Evolutionary conservation across 2,329 filamentous ascomycete species (phyloP).

Genomic region (Fusarium equiseti): DNA sequence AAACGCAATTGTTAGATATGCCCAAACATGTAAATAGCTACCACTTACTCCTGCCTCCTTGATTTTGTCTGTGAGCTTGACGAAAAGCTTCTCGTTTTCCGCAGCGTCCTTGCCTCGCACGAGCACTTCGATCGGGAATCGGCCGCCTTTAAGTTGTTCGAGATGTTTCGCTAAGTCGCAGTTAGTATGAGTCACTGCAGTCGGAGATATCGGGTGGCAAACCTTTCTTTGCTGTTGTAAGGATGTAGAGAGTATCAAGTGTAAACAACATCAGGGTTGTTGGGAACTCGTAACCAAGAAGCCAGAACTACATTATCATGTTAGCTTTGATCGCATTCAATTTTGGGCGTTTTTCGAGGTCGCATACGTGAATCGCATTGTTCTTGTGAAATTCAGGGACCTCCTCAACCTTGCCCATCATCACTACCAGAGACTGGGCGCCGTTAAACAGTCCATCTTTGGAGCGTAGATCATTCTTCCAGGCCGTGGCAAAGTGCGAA

Average conservation of each 20-base stretch:
- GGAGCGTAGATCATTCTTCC: constrained; percentile 95
- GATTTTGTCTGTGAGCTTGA: constrained; percentile 85
- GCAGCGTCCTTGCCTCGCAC: constrained; percentile 92
- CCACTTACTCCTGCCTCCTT: constrained; percentile 83
- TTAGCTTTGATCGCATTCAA: constrained; percentile 26
- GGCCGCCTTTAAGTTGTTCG: constrained; percentile 90
- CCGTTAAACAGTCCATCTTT: constrained; percentile 88
- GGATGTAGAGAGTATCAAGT: constrained; percentile 85
- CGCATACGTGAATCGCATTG: constrained; percentile 90
- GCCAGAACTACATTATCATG: constrained; percentile 81
- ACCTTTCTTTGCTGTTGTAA: constrained; percentile 99
- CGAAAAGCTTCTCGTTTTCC: constrained; percentile 90
- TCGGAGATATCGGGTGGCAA: constrained; percentile 14
- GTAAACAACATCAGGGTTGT: constrained; percentile 95
- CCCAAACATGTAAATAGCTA: constrained; percentile 6
- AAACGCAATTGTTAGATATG: constrained; percentile 19
- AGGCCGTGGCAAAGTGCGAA: constrained; percentile 85
- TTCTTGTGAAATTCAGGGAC: constrained; percentile 91
- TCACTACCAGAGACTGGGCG: constrained; percentile 85
- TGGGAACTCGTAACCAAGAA: constrained; percentile 98
- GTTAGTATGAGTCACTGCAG: constrained; percentile 49
- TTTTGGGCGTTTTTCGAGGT: not conserved
- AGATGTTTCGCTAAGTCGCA: constrained; percentile 82
- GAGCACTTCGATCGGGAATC: constrained; percentile 91
- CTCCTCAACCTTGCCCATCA: constrained; percentile 97